Evolutionary conservation across 2,329 filamentous ascomycete genomes (phyloP), one percentile per base, ranked within the genome.

Genomic region (Cadophora malorum): DNA sequence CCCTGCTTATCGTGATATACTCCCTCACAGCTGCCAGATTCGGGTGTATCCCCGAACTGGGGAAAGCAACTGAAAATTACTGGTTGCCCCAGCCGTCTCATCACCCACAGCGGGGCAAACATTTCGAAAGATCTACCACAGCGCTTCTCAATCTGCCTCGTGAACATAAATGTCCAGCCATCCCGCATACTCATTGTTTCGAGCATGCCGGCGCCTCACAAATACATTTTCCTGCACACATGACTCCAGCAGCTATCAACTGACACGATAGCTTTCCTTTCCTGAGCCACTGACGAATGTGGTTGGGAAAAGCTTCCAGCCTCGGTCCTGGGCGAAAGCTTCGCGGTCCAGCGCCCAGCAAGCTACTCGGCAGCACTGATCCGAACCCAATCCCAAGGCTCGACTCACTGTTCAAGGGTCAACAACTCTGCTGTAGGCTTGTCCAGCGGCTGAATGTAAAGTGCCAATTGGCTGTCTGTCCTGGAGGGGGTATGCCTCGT

Each of bases 321-420:
- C 50, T 53, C 50, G 14, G 14, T 31, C 47, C 38, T 50, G 45
- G 59, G 49, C 45, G 59, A 50, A 45, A 33, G 41, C 59, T 49
- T 62, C 59, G 14, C 23, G 21, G 25, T 47, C 23, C 38, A 28
- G 8, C 58, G 6, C 38, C 21, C 58, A 61, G 23, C 49, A 28
- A 21, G 21, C 49, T 28, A 53, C 49, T 53, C 50, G 50, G 50
- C 50, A 53, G 50, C 50, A 28, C 23, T 25, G 10, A 16, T 53
- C 50, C 50, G 50, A 49, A 3, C 31, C 28, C 55, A 59, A 41
- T 31, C 7, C 55, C 55, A 31, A 21, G 16, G 19, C 28, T 25
- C 31, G 55, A 35, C 23, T 33, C 14, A 49, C 38, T 25, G 10
- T n/a, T 62, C 23, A 8, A 28, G 31, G 3, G 35, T 49, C 28